phyloP scores from a whole-genome alignment of 768 basidiomycete genomes.

The Xanthoconium purpureum region DNA sequence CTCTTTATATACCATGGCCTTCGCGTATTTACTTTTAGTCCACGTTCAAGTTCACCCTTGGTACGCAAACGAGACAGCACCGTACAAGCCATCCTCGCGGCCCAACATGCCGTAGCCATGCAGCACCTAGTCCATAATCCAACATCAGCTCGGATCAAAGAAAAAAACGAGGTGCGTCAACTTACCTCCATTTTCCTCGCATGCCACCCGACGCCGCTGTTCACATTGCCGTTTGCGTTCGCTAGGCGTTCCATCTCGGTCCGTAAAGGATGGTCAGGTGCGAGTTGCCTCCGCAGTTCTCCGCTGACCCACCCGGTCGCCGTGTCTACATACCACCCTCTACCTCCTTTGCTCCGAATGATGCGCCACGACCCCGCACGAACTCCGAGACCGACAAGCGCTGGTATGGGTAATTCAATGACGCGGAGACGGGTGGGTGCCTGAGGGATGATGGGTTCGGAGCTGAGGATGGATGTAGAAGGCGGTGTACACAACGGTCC shows the following conservation, averaged over 20 bases:
- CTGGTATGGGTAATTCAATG: conserved; percentile 74
- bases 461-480: conserved; percentile 56
- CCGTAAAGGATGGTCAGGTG: conserved; percentile 62
- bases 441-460: conserved; percentile 29
- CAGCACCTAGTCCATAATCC: conserved; percentile 51
- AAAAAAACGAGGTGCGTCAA: conserved; percentile 9
- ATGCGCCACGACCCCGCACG: conserved; percentile 87
- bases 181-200: conserved; percentile 94
- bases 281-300: conserved; percentile 57
- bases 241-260: conserved; percentile 69
- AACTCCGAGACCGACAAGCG: conserved; percentile 69
- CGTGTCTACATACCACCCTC: conserved; percentile 94
- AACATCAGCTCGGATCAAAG: not conserved
- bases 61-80: conserved; percentile 92
- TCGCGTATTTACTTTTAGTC: not conserved
- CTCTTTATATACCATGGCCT: not conserved
- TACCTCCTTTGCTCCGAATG: conserved; percentile 86
- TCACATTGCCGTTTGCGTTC: conserved; percentile 84
- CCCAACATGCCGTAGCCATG: conserved; percentile 90
- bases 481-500: conserved; percentile 78
- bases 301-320: conserved; percentile 74
- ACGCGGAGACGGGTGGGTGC: conserved; percentile 76
- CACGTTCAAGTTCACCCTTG: conserved; percentile 56
- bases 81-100: conserved; percentile 89
- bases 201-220: conserved; percentile 92